Evolutionary conservation across 2,329 filamentous ascomycete species (phyloP).

Genomic region (Chaetomiaceae sp.): DNA sequence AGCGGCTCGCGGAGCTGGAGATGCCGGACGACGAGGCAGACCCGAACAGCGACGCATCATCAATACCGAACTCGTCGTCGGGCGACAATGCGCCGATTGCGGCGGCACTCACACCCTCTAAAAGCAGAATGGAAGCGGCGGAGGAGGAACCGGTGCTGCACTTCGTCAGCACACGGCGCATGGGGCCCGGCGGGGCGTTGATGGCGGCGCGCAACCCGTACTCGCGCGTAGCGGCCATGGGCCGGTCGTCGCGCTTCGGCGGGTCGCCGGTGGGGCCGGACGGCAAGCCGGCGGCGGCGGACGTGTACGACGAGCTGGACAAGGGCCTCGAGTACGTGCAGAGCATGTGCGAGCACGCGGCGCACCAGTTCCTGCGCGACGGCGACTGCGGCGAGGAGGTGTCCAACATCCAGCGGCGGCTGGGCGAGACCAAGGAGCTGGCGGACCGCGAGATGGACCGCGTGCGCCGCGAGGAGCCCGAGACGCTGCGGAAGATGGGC

Average conservation of each 20-base stretch:
- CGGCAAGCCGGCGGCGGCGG: conserved; percentile 26
- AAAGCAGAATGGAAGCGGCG: conserved; percentile 3
- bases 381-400: conserved; percentile 79
- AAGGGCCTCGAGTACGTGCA: conserved; percentile 75
- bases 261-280: conserved; percentile 26
- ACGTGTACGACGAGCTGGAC: conserved; percentile 68
- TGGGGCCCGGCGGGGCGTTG: conserved; percentile 26
- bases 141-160: conserved; percentile 31
- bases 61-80: neutral
- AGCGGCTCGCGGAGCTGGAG: conserved; percentile 54
- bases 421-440: conserved; percentile 56
- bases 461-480: conserved; percentile 46
- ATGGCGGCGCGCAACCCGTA: conserved; percentile 9
- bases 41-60: conserved; percentile 20
- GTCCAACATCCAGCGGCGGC: conserved; percentile 57
- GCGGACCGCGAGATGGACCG: conserved; percentile 55
- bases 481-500: conserved; percentile 34
- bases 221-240: too few species aligned
- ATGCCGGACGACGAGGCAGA: conserved; percentile 32
- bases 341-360: conserved; percentile 74
- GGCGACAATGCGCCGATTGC: conserved; percentile 9
- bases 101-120: neutral
- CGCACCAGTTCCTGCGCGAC: conserved; percentile 82
- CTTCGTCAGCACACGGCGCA: conserved; percentile 35
- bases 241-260: neutral